phyloP scores from a whole-genome alignment of 1,284 basidiomycete genomes.

The Tremellales sp. region DNA sequence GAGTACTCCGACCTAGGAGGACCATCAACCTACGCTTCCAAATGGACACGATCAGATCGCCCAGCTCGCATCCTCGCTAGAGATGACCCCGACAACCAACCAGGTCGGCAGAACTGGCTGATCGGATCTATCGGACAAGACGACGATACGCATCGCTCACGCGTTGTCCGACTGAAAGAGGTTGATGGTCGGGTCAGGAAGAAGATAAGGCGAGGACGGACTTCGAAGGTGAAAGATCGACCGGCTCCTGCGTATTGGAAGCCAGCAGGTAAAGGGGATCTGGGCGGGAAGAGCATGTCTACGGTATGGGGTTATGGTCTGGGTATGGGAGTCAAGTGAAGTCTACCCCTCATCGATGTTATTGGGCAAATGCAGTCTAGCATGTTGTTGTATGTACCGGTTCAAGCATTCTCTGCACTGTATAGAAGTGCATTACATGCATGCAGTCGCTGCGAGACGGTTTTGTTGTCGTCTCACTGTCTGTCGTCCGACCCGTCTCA shows the following conservation, averaged over 20 bases:
- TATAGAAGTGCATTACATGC: too few species aligned
- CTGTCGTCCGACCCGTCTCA: too few species aligned
- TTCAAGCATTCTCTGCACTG: too few species aligned
- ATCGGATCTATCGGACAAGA: too few species aligned
- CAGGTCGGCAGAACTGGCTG: too few species aligned
- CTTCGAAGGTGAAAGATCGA: background rate
- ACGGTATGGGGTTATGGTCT: background rate
- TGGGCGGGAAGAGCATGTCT: background rate
- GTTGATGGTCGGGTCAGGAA: too few species aligned
- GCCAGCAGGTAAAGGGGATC: background rate
- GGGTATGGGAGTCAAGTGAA: background rate
- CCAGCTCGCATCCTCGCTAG: background rate
- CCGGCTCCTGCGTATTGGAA: background rate
- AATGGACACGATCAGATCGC: slow-evolving; percentile 1
- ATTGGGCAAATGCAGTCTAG: too few species aligned
- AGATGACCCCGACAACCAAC: too few species aligned
- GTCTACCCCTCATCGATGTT: too few species aligned
- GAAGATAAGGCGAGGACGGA: background rate
- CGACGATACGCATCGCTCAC: background rate
- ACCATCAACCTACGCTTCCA: background rate
- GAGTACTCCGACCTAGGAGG: slow-evolving; percentile 3
- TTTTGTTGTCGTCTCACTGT: too few species aligned
- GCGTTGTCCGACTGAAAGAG: slow-evolving; percentile 1
- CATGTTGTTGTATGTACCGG: too few species aligned
- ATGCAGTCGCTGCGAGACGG: too few species aligned